Percentiles rank a stretch among this genome's conserved stretches.
Evolutionary conservation across 352 stramenopile genomes (phyloP).

Genomic region (Thraustotheca clavata): DNA sequence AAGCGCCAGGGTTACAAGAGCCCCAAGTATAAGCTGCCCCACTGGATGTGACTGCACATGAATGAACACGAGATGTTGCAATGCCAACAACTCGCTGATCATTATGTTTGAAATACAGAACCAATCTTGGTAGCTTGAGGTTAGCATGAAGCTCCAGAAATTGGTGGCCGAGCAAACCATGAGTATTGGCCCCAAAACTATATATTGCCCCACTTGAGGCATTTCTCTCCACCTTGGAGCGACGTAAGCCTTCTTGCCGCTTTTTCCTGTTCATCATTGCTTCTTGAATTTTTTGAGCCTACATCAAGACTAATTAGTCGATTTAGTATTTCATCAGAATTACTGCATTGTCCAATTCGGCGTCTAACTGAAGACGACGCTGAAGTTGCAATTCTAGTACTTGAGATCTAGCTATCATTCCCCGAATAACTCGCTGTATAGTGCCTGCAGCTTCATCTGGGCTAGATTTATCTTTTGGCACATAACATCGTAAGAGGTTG

Average conservation of each 20-base stretch:
- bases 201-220: slow-evolving; percentile 62
- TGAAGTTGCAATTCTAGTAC: slow-evolving; percentile 44
- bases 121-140: slow-evolving; percentile 35
- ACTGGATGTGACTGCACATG: slow-evolving; percentile 49
- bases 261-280: slow-evolving; percentile 55
- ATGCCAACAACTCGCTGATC: slow-evolving; percentile 45
- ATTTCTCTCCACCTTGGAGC: slow-evolving; percentile 64
- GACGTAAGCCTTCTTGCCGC: slow-evolving; percentile 46
- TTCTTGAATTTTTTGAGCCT: slow-evolving; percentile 54
- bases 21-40: slow-evolving; percentile 68
- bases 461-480: slow-evolving; percentile 49
- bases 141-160: slow-evolving; percentile 31
- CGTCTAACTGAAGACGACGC: slow-evolving; percentile 43
- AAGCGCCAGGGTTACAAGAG: slow-evolving; percentile 46
- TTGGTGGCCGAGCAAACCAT: slow-evolving; percentile 45
- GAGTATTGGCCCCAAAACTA: slow-evolving; percentile 49
- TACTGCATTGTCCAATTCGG: slow-evolving; percentile 32
- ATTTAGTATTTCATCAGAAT: not conserved
- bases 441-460: slow-evolving; percentile 41
- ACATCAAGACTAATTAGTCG: not conserved
- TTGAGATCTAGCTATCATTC: slow-evolving; percentile 40
- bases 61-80: slow-evolving; percentile 44
- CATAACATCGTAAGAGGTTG: slow-evolving; percentile 59
- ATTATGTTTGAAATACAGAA: slow-evolving; percentile 60
- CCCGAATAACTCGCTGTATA: slow-evolving; percentile 46